These are phyloP conservation scores for Leishmania aethiopica DNA, from an alignment of 208 protist species.

Conservation along the genomic window DNA sequence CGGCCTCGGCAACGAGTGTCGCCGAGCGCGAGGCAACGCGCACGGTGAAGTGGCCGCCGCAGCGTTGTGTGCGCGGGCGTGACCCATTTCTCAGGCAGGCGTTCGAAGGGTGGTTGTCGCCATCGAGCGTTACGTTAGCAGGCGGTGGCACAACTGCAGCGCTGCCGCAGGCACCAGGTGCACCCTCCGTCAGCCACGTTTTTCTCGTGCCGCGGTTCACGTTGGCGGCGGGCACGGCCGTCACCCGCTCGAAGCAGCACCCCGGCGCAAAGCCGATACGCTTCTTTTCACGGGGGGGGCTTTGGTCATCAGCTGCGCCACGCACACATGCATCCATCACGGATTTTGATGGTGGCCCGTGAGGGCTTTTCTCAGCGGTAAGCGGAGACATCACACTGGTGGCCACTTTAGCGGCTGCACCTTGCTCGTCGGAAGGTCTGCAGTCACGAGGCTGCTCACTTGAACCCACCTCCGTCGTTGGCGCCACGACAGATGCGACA, in stretches of 20 bases:
- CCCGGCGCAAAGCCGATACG: constrained; percentile 29
- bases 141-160: not conserved
- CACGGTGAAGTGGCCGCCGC: constrained; percentile 16
- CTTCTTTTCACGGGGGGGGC: constrained; percentile 12
- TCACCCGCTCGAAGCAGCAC: constrained; percentile 16
- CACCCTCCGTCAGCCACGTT: not conserved
- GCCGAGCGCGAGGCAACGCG: constrained; percentile 27
- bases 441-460: not conserved
- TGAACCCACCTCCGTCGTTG: not conserved
- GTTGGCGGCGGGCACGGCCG: constrained; percentile 30
- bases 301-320: not conserved
- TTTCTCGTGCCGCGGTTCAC: constrained; percentile 15
- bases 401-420: not conserved
- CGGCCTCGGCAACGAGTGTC: constrained; percentile 25
- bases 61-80: not conserved
- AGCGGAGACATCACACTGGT: not conserved
- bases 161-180: not conserved
- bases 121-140: not conserved
- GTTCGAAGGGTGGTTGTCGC: not conserved
- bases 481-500: not conserved
- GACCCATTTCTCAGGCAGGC: not conserved
- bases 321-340: not conserved
- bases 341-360: not conserved
- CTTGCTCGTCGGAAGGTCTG: not conserved
- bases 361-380: not conserved